Base-by-base conservation (phyloP, 2,329 filamentous ascomycete genomes). In the Pestalotiopsis sp. region DNA sequence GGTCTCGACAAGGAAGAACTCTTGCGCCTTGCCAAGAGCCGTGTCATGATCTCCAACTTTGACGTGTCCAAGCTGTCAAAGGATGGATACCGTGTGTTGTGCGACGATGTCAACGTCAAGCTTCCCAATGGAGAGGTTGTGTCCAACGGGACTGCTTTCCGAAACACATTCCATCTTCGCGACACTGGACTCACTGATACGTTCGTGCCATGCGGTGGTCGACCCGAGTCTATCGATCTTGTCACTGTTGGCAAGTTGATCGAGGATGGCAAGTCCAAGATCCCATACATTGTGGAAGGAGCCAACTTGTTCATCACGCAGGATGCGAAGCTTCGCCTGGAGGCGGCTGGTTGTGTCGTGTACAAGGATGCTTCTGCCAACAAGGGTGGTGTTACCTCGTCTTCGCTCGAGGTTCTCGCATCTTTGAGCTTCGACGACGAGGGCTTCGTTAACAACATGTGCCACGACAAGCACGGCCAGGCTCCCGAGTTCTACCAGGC, bases 261-360 rank as follows among this genome's bases (percentile, higher is more conserved):
- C 81, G 90, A 92, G 78, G 90, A 97, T 71, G 94, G 95, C 82
- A 98, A 97, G 84, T 87, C 88, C 25, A 89, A 88, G 12, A 92
- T 99, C 70, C 95, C 95, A 0, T 99, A 97, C 83, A 96, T 99
- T 66, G 95, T 99, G 59, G 96, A 99, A 83, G 96, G 96, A 66
- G 96, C 96, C 81, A 99, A 98, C 80, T 86, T 99, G 67, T 99
- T 99, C 88, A 97, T 99, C 82, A 98, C 96, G 0, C 96, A 99
- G 81, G 96, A 99, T 76, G 95, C 95, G 75, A 98, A 98, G 85
- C 88, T 98, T 67, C 93, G 94, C 27, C 90, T 99, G 14, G 96
- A 99, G 83, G 92, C 94, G 75, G 95, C 95, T n/a, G 96, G 96
- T 69, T 97, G 94, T 78, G 90, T 98, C 75, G 83, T 99, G 55